phyloP scores from a whole-genome alignment of 352 stramenopile species.

The Phytophthora syringae region DNA sequence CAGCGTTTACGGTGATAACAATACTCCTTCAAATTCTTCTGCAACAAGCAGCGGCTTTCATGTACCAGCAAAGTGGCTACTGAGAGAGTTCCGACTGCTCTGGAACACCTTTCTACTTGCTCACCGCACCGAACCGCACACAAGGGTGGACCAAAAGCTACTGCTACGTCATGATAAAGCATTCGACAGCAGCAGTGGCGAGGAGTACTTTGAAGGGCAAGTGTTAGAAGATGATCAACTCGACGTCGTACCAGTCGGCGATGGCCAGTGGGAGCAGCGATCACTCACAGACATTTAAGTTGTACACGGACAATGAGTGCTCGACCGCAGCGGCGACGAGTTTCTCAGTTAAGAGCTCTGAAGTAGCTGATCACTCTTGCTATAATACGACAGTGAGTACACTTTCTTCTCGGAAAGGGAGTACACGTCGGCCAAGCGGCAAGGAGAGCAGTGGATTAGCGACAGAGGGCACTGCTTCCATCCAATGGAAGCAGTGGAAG shows the following conservation, averaged over 20 bases:
- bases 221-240: conserved; percentile 24
- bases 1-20: too few relatives aligned
- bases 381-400: conserved; percentile 9
- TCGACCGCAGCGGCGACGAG: neutral
- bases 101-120: conserved; percentile 16
- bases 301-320: conserved; percentile 8
- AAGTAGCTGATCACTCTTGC: conserved; percentile 12
- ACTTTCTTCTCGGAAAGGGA: conserved; percentile 18
- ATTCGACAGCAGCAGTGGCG: conserved; percentile 2
- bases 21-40: neutral
- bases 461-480: too few relatives aligned
- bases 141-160: conserved; percentile 17
- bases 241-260: conserved; percentile 22
- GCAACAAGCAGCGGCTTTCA: conserved; percentile 5
- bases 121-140: conserved; percentile 17
- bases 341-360: conserved; percentile 5
- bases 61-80: conserved; percentile 19
- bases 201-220: conserved; percentile 4
- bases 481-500: too few relatives aligned
- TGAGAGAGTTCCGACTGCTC: conserved; percentile 13
- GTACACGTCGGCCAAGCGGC: conserved; percentile 14
- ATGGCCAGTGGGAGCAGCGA: conserved; percentile 3
- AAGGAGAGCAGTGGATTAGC: too few relatives aligned
- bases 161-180: conserved; percentile 43
- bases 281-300: neutral